Percentiles rank a stretch among this genome's conserved stretches.
phyloP scores from a whole-genome alignment of 768 basidiomycete species.

The Amanita jacksonii region DNA sequence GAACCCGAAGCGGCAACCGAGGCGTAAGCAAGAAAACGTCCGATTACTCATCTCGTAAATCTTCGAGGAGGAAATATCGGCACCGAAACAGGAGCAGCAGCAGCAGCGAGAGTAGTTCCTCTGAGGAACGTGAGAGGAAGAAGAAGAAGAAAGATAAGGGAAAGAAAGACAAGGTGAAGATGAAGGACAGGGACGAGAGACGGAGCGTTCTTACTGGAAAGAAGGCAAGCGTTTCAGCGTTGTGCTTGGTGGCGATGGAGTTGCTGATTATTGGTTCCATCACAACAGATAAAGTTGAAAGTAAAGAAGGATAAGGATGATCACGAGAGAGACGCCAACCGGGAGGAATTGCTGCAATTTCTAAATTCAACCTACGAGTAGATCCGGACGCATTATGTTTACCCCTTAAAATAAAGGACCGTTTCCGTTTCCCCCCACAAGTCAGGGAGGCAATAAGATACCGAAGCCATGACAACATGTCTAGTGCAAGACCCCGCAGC shows the following conservation, averaged over 20 bases:
- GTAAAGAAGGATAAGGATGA: conserved; percentile 52
- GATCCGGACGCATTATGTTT: conserved; percentile 1
- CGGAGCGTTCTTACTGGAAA: conserved; percentile 54
- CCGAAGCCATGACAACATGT: too few species aligned
- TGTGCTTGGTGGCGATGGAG: neutral
- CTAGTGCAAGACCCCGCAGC: too few species aligned
- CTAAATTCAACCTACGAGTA: conserved; percentile 43
- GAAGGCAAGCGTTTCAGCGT: conserved; percentile 28
- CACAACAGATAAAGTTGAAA: conserved; percentile 47
- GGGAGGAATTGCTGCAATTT: conserved; percentile 42
- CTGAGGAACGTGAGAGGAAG: conserved; percentile 21
- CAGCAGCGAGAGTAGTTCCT: conserved; percentile 7
- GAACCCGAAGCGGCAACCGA: too few species aligned
- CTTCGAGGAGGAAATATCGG: conserved; percentile 13
- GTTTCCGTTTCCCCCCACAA: too few species aligned
- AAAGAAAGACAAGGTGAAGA: conserved; percentile 20
- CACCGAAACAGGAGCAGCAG: conserved; percentile 14
- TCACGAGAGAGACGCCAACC: conserved; percentile 46
- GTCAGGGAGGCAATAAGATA: too few species aligned
- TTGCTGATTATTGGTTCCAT: neutral
- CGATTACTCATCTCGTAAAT: neutral
- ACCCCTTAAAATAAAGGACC: neutral
- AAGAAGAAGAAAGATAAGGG: conserved; percentile 26
- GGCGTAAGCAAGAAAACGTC: neutral
- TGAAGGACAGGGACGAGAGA: conserved; percentile 34